These are phyloP conservation scores for Silene conica DNA, from an alignment of 148 eudicot species.

Conservation along the genomic window DNA sequence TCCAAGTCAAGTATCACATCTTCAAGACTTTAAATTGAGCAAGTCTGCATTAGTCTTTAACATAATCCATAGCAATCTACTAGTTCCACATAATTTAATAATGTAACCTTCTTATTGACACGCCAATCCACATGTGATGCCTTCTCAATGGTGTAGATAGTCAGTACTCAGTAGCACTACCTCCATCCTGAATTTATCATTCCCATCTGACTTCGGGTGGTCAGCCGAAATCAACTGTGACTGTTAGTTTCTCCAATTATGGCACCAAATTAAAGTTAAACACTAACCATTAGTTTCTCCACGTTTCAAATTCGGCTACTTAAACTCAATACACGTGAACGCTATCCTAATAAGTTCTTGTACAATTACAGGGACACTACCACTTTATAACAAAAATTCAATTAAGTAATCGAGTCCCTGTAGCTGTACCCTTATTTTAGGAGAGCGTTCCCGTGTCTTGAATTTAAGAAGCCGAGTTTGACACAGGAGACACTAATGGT, in stretches of 20 bases:
- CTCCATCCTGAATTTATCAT: no score
- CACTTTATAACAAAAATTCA: no score
- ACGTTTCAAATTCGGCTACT: not conserved
- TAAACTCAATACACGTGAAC: not conserved
- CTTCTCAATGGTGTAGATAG: not conserved
- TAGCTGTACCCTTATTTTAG: no score
- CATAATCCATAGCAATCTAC: not conserved
- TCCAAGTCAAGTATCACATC: conserved; percentile 1
- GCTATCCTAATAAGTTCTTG: no score
- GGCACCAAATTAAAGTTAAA: not conserved
- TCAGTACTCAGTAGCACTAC: not conserved
- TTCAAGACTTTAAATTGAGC: not conserved
- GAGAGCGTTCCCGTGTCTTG: no score
- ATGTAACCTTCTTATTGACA: not conserved
- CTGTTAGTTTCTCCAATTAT: not conserved
- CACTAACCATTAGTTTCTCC: not conserved
- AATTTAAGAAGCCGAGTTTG: no score
- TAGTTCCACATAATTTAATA: not conserved
- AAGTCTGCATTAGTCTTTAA: not conserved
- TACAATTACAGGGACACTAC: not conserved
- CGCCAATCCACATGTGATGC: not conserved
- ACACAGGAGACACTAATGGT: no score
- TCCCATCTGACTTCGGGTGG: no score
- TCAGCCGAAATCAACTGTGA: not conserved
- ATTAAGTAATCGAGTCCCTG: no score